Conservation (phyloP, 176 grass and related monocot genomes). For the Tuctoria greenei region DNA sequence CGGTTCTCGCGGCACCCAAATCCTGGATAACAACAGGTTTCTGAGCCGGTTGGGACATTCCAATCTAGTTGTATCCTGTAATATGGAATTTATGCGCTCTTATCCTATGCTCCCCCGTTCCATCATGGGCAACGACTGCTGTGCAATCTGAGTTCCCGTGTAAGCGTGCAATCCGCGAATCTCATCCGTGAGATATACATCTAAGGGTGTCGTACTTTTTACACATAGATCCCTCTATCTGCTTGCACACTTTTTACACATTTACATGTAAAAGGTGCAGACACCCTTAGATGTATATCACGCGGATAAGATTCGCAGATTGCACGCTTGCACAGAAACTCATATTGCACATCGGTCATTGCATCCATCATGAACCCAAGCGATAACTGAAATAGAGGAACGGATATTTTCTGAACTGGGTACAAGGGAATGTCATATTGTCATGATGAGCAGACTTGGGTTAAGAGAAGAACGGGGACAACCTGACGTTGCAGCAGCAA, state of each 20-base stretch:
- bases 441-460: neutral
- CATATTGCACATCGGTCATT: too few relatives aligned
- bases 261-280: too few relatives aligned
- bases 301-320: too few relatives aligned
- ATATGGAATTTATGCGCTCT: constrained; percentile 43
- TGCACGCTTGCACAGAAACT: too few relatives aligned
- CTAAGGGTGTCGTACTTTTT: too few relatives aligned
- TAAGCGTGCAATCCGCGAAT: too few relatives aligned
- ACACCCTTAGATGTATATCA: too few relatives aligned
- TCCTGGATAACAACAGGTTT: neutral
- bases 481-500: constrained; percentile 18
- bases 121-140: too few relatives aligned
- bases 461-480: constrained; percentile 33
- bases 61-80: constrained; percentile 17
- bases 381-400: neutral
- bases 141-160: too few relatives aligned
- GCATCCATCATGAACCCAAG: neutral
- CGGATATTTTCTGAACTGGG: neutral
- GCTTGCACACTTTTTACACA: too few relatives aligned
- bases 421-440: neutral
- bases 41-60: constrained; percentile 18
- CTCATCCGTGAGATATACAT: too few relatives aligned
- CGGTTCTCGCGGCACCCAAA: constrained; percentile 28
- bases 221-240: too few relatives aligned
- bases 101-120: constrained; percentile 14